phyloP scores from a whole-genome alignment of 2,329 filamentous ascomycete species.

The Elsinoe necatrix region DNA sequence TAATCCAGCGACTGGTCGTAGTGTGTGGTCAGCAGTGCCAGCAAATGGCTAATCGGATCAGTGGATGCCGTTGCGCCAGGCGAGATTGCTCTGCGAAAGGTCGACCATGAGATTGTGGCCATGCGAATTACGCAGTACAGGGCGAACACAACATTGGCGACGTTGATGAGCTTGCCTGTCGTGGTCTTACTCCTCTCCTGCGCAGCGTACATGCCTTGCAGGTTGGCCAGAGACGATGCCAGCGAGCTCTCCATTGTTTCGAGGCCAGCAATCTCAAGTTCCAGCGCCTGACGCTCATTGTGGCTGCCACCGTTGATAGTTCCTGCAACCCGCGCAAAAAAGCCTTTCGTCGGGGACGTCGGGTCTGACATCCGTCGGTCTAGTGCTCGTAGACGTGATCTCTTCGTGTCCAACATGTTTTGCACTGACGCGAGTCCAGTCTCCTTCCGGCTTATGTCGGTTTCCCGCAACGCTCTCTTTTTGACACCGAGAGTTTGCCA shows the following conservation, averaged over 20 bases:
- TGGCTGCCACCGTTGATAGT: conserved; percentile 57
- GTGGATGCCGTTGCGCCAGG: conserved; percentile 54
- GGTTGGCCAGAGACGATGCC: conserved; percentile 53
- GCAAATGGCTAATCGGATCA: conserved; percentile 75
- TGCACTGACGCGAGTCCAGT: conserved; percentile 68
- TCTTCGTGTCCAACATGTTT: conserved; percentile 70
- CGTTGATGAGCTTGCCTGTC: conserved; percentile 54
- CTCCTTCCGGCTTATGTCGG: conserved; percentile 68
- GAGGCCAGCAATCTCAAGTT: conserved; percentile 69
- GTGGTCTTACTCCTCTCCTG: conserved; percentile 60
- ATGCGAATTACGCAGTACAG: conserved; percentile 81
- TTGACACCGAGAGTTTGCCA: conserved; percentile 73
- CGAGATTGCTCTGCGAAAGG: conserved; percentile 48
- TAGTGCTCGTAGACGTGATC: conserved; percentile 60
- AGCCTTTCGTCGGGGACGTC: conserved; percentile 39
- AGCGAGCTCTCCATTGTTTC: conserved; percentile 71
- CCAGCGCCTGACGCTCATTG: conserved; percentile 47
- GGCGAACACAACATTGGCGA: conserved; percentile 62
- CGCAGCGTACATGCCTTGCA: conserved; percentile 55
- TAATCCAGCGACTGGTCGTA: conserved; percentile 79
- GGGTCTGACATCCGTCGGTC: conserved; percentile 51
- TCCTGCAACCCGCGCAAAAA: conserved; percentile 67
- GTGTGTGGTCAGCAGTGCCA: conserved; percentile 71
- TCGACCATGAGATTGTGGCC: conserved; percentile 60
- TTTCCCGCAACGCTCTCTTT: conserved; percentile 52